These are phyloP conservation scores for Metschnikowia lachancei DNA, from an alignment of 805 yeast genomes.

Conservation along the genomic window DNA sequence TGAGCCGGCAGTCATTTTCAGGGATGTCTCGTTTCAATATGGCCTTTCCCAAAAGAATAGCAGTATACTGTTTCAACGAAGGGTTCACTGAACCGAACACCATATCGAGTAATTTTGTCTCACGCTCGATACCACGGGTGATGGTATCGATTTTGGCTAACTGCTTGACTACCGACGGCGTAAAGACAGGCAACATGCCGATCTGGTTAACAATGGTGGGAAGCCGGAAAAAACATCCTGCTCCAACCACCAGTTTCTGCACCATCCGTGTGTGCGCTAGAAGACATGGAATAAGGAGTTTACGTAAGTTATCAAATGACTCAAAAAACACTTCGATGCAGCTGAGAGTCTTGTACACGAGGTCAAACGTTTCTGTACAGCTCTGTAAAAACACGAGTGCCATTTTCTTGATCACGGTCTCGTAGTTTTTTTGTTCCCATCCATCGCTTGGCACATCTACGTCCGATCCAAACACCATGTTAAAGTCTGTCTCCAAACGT, in stretches of 20 bases:
- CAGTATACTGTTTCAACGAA: slow-evolving; percentile 36
- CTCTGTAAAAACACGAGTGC: slow-evolving; percentile 17
- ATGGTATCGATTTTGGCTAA: slow-evolving; percentile 37
- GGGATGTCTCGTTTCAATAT: slow-evolving; percentile 36
- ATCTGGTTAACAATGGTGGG: slow-evolving; percentile 34
- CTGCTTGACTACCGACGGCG: slow-evolving; percentile 27
- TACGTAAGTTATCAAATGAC: slow-evolving; percentile 37
- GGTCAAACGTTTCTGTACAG: slow-evolving; percentile 15
- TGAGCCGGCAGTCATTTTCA: slow-evolving; percentile 30
- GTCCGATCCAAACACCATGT: slow-evolving; percentile 26
- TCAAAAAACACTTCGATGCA: slow-evolving; percentile 41
- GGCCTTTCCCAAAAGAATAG: slow-evolving; percentile 38
- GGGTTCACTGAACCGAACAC: slow-evolving; percentile 34
- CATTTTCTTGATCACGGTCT: slow-evolving; percentile 22
- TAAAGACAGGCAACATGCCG: slow-evolving; percentile 19
- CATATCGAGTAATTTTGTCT: slow-evolving; percentile 28
- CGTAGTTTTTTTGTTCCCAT: slow-evolving; percentile 32
- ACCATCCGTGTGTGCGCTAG: slow-evolving; percentile 32
- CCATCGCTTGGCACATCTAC: slow-evolving; percentile 9
- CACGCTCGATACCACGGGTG: slow-evolving; percentile 38
- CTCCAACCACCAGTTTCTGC: slow-evolving; percentile 26
- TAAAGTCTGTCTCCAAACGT: slow-evolving; percentile 33
- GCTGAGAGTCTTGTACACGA: slow-evolving; percentile 26
- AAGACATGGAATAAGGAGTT: slow-evolving; percentile 36
- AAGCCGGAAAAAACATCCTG: slow-evolving; percentile 27